Conservation (phyloP, 202 grass and related monocot genomes). For the Bolboschoenoplectus hybrid region DNA sequence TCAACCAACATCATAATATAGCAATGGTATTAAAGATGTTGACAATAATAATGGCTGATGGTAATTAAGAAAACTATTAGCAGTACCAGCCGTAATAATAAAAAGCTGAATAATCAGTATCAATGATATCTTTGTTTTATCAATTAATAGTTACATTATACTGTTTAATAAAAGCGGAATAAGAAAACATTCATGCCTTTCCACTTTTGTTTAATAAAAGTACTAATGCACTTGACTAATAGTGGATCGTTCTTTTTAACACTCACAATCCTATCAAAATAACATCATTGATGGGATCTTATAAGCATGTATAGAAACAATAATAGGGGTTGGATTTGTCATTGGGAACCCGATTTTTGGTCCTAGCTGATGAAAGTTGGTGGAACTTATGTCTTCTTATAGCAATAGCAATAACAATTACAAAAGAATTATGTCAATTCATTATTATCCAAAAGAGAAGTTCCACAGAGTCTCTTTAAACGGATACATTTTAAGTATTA, state of each 20-base stretch:
- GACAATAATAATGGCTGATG: background rate
- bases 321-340: background rate
- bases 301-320: background rate
- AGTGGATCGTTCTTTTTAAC: background rate
- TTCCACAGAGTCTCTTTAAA: background rate
- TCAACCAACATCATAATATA: background rate
- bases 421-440: background rate
- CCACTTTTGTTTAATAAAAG: background rate
- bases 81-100: background rate
- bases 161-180: background rate
- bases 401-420: background rate
- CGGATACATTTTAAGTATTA: background rate
- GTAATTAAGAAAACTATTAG: background rate
- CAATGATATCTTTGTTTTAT: background rate
- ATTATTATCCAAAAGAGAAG: conserved; percentile 6
- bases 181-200: background rate
- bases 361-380: background rate
- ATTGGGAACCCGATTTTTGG: background rate
- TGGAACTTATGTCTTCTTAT: background rate
- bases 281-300: background rate
- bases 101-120: background rate
- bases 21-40: background rate
- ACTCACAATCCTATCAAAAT: background rate
- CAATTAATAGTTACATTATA: background rate
- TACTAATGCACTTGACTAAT: background rate